Conservation (phyloP, 2,329 filamentous ascomycete genomes). For the Zasmidium citrigriseum region DNA sequence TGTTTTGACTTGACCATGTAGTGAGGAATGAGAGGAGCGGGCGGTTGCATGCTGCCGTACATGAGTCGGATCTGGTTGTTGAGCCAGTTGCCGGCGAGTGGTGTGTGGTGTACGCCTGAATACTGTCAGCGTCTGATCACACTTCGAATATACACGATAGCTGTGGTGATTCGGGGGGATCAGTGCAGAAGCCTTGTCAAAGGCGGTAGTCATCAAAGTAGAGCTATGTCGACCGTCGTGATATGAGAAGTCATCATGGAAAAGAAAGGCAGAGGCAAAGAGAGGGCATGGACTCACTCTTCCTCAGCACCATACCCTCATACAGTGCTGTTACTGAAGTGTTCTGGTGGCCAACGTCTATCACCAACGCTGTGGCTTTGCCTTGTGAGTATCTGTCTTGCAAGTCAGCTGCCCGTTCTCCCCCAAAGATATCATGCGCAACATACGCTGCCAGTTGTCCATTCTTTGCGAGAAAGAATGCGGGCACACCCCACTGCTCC, state of each 20-base stretch:
- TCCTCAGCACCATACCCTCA: slow-evolving; percentile 91
- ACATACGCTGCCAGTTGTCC: slow-evolving; percentile 81
- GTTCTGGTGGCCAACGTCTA: slow-evolving; percentile 87
- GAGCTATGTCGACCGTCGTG: background rate
- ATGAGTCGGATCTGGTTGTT: slow-evolving; percentile 83
- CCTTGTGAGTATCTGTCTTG: slow-evolving; percentile 69
- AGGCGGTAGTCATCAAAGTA: background rate
- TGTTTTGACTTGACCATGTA: slow-evolving; percentile 87
- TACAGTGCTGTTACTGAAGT: slow-evolving; percentile 89
- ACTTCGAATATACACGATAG: background rate
- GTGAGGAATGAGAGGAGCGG: slow-evolving; percentile 76
- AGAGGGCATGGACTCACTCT: slow-evolving; percentile 44
- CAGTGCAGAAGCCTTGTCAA: background rate
- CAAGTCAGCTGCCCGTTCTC: background rate
- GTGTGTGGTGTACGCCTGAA: slow-evolving; percentile 74
- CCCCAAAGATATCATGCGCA: background rate
- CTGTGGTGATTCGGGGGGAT: background rate
- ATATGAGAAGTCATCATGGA: background rate
- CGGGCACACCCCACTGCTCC: slow-evolving; percentile 93
- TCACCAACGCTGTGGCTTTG: slow-evolving; percentile 87
- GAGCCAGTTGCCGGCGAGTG: slow-evolving; percentile 84
- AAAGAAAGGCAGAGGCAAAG: no score
- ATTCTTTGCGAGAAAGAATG: slow-evolving; percentile 88
- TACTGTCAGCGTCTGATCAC: background rate
- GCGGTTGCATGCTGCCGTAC: slow-evolving; percentile 67